These are phyloP conservation scores for Russula virescens DNA, from an alignment of 768 basidiomycete species.

Conservation along the genomic window DNA sequence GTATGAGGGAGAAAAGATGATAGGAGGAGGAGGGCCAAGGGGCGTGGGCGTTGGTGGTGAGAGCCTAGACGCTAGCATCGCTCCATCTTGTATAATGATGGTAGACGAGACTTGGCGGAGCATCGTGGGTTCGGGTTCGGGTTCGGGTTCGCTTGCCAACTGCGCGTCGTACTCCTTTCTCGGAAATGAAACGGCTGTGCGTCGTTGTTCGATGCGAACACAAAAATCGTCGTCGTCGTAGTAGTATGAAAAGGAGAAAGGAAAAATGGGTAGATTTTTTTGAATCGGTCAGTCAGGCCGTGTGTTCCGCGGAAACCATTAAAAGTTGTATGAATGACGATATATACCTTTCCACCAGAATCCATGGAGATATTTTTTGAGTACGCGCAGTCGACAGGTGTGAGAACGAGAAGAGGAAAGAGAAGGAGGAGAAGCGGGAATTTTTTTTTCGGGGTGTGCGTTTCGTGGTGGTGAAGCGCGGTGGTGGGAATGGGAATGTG, in stretches of 20 bases:
- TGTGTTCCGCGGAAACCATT: too few species aligned
- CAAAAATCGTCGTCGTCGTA: too few species aligned
- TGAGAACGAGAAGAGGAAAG: too few species aligned
- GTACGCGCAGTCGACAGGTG: background rate
- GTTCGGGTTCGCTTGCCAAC: slow-evolving; percentile 1
- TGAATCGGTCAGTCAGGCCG: too few species aligned
- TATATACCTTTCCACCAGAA: slow-evolving; percentile 17
- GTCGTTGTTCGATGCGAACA: background rate
- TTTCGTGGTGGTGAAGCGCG: background rate
- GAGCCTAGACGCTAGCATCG: background rate
- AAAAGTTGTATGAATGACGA: too few species aligned
- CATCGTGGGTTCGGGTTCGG: too few species aligned
- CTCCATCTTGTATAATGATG: background rate
- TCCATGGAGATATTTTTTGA: background rate
- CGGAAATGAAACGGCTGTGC: background rate
- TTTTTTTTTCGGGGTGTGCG: background rate
- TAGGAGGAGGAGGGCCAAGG: background rate
- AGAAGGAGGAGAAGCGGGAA: too few species aligned
- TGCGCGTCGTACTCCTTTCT: background rate
- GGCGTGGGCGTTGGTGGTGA: background rate
- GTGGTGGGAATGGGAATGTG: background rate
- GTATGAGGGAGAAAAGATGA: background rate
- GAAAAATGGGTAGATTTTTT: too few species aligned
- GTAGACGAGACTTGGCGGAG: slow-evolving; percentile 1
- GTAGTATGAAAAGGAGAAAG: too few species aligned